phyloP scores from a whole-genome alignment of 1,284 basidiomycete species.

The Athelia psychrophila region DNA sequence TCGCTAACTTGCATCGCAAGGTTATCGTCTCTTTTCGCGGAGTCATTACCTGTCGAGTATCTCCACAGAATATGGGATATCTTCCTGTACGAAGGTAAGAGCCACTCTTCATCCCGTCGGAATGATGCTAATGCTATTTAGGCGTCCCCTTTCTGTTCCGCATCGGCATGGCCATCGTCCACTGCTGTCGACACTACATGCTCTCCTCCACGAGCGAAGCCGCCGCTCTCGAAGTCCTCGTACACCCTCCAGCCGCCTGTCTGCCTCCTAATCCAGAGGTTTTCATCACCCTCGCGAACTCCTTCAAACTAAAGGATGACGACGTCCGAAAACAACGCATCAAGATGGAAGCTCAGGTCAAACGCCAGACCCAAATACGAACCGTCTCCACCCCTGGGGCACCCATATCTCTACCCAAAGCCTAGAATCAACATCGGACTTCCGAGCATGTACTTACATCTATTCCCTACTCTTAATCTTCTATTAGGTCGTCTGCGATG shows the following conservation, averaged over 20 bases:
- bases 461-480: background rate
- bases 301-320: conserved; percentile 79
- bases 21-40: conserved; percentile 75
- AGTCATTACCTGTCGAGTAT: conserved; percentile 74
- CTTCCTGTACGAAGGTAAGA: conserved; percentile 80
- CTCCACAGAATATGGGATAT: conserved; percentile 85
- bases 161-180: conserved; percentile 73
- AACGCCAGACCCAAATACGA: conserved; percentile 47
- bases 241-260: conserved; percentile 47
- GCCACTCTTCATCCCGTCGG: background rate
- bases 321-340: conserved; percentile 73
- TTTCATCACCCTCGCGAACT: conserved; percentile 59
- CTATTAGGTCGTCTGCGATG: background rate
- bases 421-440: conserved; percentile 13
- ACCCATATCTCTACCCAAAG: conserved; percentile 30
- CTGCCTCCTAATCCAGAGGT: conserved; percentile 60
- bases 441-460: background rate
- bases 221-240: conserved; percentile 47
- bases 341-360: conserved; percentile 68
- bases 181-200: conserved; percentile 58
- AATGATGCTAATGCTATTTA: conserved; percentile 21
- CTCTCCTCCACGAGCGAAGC: conserved; percentile 50
- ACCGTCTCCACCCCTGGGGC: conserved; percentile 3
- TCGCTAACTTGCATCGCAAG: conserved; percentile 37
- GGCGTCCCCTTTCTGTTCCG: conserved; percentile 82